phyloP scores from a whole-genome alignment of 345 rosid genomes.

The Brassica carinata region DNA sequence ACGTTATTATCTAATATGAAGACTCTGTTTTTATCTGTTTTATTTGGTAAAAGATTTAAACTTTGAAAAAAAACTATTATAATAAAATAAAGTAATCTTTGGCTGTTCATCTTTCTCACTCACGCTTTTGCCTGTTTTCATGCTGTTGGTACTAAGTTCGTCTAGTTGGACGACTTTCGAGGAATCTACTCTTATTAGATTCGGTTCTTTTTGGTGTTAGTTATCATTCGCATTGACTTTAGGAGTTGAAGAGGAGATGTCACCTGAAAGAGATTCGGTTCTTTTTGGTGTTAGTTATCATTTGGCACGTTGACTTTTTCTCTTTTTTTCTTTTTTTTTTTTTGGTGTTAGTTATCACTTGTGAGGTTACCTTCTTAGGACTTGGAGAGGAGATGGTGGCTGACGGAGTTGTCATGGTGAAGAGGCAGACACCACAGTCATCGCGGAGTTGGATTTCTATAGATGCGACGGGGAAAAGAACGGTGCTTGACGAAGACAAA shows the following conservation, averaged over 20 bases:
- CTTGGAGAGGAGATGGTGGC: not conserved
- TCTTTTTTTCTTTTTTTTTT: too few species aligned
- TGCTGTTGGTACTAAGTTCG: not conserved
- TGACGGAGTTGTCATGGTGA: slow-evolving; percentile 44
- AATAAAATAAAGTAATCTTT: not conserved
- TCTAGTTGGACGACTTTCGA: not conserved
- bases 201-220: not conserved
- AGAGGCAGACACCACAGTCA: slow-evolving; percentile 73
- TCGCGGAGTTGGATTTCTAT: slow-evolving; percentile 74
- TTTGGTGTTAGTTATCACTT: not conserved
- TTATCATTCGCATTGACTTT: not conserved
- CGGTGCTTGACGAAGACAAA: slow-evolving; percentile 78
- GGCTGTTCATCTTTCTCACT: not conserved
- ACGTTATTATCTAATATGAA: too few species aligned
- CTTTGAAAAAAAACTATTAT: too few species aligned
- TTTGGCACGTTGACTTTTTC: not conserved
- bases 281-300: not conserved
- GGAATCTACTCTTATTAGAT: not conserved
- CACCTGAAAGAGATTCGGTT: not conserved
- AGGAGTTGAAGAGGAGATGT: not conserved
- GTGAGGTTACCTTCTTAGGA: not conserved
- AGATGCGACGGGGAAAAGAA: slow-evolving; percentile 57
- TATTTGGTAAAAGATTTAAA: too few species aligned
- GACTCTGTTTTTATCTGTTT: too few species aligned
- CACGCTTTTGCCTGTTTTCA: not conserved